A percentile compares a stretch with the other conserved stretches of the same genome.
Conservation (phyloP, 2,329 filamentous ascomycete genomes). For the Apiospora rasikravindrae region DNA sequence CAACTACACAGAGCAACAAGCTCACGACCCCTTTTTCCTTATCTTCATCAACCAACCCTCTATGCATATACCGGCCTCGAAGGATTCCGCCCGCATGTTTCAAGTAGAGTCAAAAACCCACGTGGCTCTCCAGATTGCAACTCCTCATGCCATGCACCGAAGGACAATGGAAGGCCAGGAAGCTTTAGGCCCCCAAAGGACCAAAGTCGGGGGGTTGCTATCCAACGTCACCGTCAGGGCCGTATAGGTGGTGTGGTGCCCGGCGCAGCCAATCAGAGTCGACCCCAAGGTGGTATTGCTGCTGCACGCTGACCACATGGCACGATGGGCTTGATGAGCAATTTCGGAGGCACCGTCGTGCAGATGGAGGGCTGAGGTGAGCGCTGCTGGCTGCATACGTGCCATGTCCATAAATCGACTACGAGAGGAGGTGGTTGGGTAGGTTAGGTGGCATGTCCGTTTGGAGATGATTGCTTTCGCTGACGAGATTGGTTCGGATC, state of each 20-base stretch:
- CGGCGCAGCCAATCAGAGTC: background rate
- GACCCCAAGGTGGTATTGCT: background rate
- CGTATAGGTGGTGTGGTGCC: conserved; percentile 3
- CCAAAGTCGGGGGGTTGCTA: background rate
- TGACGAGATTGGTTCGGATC: background rate
- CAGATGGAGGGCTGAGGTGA: background rate
- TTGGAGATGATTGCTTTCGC: background rate
- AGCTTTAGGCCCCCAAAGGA: background rate
- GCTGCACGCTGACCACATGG: conserved; percentile 1
- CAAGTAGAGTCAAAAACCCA: background rate
- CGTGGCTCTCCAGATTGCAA: background rate
- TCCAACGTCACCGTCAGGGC: background rate
- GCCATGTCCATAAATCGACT: background rate
- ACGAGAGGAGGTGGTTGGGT: background rate
- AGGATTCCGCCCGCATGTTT: background rate
- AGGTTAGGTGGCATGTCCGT: background rate
- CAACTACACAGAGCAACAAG: background rate
- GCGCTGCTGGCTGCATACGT: background rate
- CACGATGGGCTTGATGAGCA: background rate
- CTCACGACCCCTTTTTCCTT: background rate
- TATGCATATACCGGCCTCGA: background rate
- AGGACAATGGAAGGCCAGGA: background rate
- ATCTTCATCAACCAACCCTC: background rate
- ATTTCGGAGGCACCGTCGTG: conserved; percentile 5
- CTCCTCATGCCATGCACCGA: background rate